Base-by-base conservation (phyloP, 2,329 filamentous ascomycete species). In the Cordyceps militaris region DNA sequence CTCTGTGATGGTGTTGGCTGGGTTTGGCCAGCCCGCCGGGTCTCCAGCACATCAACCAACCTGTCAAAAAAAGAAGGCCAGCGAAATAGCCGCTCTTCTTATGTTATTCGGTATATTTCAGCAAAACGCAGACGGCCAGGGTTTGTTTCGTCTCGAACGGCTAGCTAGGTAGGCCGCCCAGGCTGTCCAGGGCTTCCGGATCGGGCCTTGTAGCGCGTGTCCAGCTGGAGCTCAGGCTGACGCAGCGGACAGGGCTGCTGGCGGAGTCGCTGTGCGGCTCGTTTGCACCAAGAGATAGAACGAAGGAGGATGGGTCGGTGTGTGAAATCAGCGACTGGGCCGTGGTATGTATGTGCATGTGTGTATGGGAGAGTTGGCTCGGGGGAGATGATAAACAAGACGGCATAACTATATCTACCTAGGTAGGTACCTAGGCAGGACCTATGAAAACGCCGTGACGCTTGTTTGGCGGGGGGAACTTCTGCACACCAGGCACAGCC, bases 181-280 rank as follows among this genome's bases (percentile, higher is more conserved):
- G 40, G 40, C 32, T 16, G 38, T 43, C 53, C 53, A 56, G 32
- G 40, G 40, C 32, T 16, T 47, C 53, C 53, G n/a, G 53, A 56
- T 56, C 32, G 43, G 53, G 53, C 23, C 53, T 56, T 32, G 53
- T 56, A 48, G 53, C 53, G 53, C 53, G 43, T 56, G 53, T 30
- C 53, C 42, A 48, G 53, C 53, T 56, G 21, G 28, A 44, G 19
- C 38, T 44, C 49, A 42, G 50, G 38, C 50, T 53, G 40, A 55
- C 51, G 40, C 28, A 55, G 21, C 40, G 11, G 21, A 26, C 40
- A 36, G 21, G 28, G 51, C 28, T 24, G 51, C 14, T 46, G 21
- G 49, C 24, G n/a, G 21, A 11, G n/a, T 19, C 21, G 13, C 48
- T 26, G 21, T 19, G n/a, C 13, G 32, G 48, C 34, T 40, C 34